These are phyloP conservation scores for Coemansia sp. DNA, from an alignment of 192 early-diverging fungal species.

Conservation along the genomic window DNA sequence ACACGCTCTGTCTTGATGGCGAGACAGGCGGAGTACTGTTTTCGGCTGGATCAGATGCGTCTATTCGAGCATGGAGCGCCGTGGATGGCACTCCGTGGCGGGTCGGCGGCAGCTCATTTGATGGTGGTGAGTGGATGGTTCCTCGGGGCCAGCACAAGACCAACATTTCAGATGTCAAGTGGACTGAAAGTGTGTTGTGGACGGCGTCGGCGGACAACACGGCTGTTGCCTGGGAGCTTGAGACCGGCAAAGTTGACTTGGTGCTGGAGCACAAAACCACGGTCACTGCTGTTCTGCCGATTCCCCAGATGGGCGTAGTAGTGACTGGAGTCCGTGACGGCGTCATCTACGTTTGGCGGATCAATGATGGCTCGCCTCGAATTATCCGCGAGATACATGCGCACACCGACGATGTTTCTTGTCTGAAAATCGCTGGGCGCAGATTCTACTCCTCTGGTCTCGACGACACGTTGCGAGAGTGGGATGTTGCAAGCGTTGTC, in stretches of 20 bases:
- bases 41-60: conserved; percentile 47
- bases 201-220: conserved; percentile 90
- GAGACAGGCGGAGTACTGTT: conserved; percentile 20
- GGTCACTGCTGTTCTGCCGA: conserved; percentile 65
- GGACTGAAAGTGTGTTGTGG: conserved; percentile 73
- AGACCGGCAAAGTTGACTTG: conserved; percentile 69
- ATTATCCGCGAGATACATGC: conserved; percentile 72
- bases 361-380: conserved; percentile 26
- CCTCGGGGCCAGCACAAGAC: conserved; percentile 72
- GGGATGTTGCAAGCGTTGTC: conserved; percentile 63
- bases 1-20: conserved; percentile 30
- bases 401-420: conserved; percentile 86
- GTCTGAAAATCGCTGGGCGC: conserved; percentile 56
- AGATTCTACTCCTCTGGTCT: conserved; percentile 75
- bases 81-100: conserved; percentile 49
- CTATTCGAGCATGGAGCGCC: conserved; percentile 72
- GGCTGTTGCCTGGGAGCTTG: conserved; percentile 75
- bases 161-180: conserved; percentile 62
- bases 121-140: conserved; percentile 49
- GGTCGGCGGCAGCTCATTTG: conserved; percentile 12
- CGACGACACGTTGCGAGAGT: conserved; percentile 80
- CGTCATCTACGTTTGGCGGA: conserved; percentile 79
- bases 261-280: conserved; percentile 76
- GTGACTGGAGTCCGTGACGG: conserved; percentile 84
- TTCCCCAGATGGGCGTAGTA: conserved; percentile 61